Conservation (phyloP, 2,329 filamentous ascomycete species). For the Paradendryphiella salina region DNA sequence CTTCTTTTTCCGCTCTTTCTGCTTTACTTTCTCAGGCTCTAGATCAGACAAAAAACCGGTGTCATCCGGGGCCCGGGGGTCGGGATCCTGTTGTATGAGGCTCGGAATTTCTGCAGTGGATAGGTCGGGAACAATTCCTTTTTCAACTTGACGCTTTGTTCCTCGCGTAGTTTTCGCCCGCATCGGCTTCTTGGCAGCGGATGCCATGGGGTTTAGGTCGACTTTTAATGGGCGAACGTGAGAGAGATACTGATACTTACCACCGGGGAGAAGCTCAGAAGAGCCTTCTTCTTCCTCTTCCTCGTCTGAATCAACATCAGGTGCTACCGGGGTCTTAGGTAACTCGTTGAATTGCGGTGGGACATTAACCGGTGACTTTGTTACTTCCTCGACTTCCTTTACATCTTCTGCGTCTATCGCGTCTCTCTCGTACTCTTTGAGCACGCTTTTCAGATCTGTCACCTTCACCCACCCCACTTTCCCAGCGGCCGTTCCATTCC, state of each 20-base stretch:
- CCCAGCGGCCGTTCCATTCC: not conserved
- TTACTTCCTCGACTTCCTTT: not conserved
- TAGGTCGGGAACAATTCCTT: not conserved
- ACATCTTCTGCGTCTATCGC: conserved; percentile 1
- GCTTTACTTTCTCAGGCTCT: not conserved
- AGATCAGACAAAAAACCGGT: conserved; percentile 12
- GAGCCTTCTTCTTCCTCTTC: conserved; percentile 10
- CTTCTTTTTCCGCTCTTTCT: conserved; percentile 4
- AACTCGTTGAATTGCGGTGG: not conserved
- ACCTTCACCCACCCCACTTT: conserved; percentile 2
- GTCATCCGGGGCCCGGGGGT: conserved; percentile 6
- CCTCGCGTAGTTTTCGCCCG: not conserved
- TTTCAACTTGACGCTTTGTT: conserved; percentile 4
- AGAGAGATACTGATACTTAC: conserved; percentile 10
- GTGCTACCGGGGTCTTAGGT: conserved; percentile 3
- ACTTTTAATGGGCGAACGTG: conserved; percentile 8
- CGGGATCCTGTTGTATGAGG: conserved; percentile 1
- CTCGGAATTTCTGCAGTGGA: not conserved
- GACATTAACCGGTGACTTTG: not conserved
- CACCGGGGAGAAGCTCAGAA: conserved; percentile 3
- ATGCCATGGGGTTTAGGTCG: conserved; percentile 5
- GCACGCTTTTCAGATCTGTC: conserved; percentile 1
- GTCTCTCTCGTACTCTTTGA: conserved; percentile 3
- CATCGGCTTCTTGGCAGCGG: not conserved
- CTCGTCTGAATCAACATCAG: conserved; percentile 3